These are phyloP conservation scores for Trypanosoma rangeli DNA, from an alignment of 208 protist genomes.

Conservation along the genomic window DNA sequence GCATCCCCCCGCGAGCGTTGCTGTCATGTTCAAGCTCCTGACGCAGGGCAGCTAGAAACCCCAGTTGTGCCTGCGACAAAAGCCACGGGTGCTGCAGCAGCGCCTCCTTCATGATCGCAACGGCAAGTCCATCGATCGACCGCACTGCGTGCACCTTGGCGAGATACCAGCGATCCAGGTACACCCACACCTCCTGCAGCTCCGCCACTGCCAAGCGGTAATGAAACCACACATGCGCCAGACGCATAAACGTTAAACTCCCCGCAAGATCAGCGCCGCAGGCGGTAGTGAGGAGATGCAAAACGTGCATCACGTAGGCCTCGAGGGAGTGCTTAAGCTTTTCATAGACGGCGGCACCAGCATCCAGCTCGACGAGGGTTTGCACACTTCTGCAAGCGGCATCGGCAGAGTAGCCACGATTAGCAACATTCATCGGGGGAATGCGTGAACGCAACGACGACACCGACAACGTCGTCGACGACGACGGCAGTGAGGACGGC, in stretches of 20 bases:
- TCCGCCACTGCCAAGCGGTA: conserved; percentile 41
- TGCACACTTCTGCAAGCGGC: conserved; percentile 48
- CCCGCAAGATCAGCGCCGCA: conserved; percentile 2
- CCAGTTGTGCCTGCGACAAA: conserved; percentile 40
- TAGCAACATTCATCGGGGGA: conserved; percentile 1
- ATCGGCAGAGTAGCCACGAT: conserved; percentile 50
- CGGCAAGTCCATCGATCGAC: conserved; percentile 31
- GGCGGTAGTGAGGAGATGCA: conserved; percentile 14
- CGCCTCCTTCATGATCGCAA: conserved; percentile 31
- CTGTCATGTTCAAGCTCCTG: conserved; percentile 1
- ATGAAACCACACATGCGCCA: conserved; percentile 45
- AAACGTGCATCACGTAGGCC: conserved; percentile 30
- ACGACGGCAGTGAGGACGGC: conserved; percentile 5
- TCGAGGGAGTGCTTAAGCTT: conserved; percentile 32
- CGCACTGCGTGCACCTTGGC: conserved; percentile 1
- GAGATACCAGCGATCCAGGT: conserved; percentile 48
- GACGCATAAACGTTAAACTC: conserved; percentile 28
- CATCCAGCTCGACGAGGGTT: conserved; percentile 44
- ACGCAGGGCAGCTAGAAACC: conserved; percentile 31
- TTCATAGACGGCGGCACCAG: conserved; percentile 21
- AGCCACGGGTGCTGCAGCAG: conserved; percentile 28
- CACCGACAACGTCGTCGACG: too few species aligned
- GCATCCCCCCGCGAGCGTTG: conserved; percentile 19
- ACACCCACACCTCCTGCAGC: conserved; percentile 57
- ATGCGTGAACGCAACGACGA: neutral